Percentiles rank a stretch among this genome's conserved stretches.
Conservation (phyloP, 495 filamentous ascomycete species). For the Penicillium samsonianum region DNA sequence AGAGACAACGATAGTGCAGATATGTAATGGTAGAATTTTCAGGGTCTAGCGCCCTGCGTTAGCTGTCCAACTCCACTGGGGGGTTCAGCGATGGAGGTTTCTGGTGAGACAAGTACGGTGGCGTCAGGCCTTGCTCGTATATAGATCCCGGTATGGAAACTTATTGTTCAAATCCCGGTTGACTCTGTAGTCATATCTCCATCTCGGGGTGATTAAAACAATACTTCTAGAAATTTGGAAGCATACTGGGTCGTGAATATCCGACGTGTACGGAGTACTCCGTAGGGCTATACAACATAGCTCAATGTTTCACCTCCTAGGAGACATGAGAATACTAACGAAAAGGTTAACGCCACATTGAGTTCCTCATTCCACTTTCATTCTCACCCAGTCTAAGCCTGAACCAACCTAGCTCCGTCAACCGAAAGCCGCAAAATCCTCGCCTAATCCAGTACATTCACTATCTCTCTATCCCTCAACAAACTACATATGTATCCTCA, state of each 20-base stretch:
- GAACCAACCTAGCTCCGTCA: too few species aligned
- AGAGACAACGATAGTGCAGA: background rate
- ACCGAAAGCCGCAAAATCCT: too few species aligned
- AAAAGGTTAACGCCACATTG: too few species aligned
- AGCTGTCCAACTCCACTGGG: background rate
- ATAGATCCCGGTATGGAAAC: background rate
- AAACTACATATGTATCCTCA: too few species aligned
- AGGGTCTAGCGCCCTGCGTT: background rate
- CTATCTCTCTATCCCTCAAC: too few species aligned
- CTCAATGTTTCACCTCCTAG: too few species aligned
- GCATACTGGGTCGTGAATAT: background rate
- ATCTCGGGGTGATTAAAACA: too few species aligned
- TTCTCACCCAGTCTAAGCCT: too few species aligned
- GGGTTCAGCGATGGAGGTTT: background rate
- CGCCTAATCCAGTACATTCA: too few species aligned
- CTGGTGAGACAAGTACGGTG: conserved; percentile 1
- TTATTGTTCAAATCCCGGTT: background rate
- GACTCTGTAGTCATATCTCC: background rate
- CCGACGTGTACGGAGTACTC: background rate
- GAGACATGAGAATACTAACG: too few species aligned
- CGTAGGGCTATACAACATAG: too few species aligned
- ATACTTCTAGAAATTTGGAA: background rate
- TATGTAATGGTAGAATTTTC: background rate
- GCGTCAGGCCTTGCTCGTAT: background rate
- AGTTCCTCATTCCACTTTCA: too few species aligned